Evolutionary conservation across 768 basidiomycete genomes (phyloP), one percentile per base, ranked within the genome.

Genomic region (Gelatoporia subvermispora): DNA sequence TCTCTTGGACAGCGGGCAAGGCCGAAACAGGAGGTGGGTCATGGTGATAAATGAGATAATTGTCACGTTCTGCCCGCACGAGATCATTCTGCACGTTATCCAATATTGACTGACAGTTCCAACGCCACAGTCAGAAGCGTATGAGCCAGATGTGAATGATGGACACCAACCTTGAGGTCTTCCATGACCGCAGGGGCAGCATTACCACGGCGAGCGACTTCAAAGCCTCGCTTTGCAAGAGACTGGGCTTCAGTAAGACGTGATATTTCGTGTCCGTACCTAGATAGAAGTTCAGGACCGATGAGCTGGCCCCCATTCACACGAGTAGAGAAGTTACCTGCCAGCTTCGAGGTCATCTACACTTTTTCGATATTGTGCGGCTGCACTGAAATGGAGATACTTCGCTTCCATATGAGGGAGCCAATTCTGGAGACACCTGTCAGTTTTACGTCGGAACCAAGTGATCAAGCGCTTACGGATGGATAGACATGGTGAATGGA

Each of bases 1-100:
- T 80, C 34, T 81, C 81, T 24, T 73, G 70, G 43, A 97, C 82
- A 0, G 75, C 61, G 0, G 82, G 68, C 7, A 96, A 76, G 15
- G 84, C 76, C 2, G 85, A 80, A 3, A 78, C 58, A 0, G 92
- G 71, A 1, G 94, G 93, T 1, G 95, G 74, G 48, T 90, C 85
- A 43, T 90, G 77, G 56, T 96, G 92, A 68, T 97, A 99, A 35
- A 99, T 96, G 7, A 96, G 71, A 65, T 95, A 88, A 63, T 99
- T 99, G 65, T 98, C 95, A 25, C 91, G 80, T 53, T 85, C 80
- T 0, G 94, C 89, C 13, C 90, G 78, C 3, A 72, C 66, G 28
- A 88, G 65, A 47, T 81, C 78, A 44, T 77, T 81, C 55, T 85
- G 77, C 21, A 96, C 70, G 8, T 72, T 82, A 40, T 85, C 83